Percentiles rank a stretch among this genome's conserved stretches.
phyloP scores from a whole-genome alignment of 305 asterid genomes.

The Fraxinus greggii region DNA sequence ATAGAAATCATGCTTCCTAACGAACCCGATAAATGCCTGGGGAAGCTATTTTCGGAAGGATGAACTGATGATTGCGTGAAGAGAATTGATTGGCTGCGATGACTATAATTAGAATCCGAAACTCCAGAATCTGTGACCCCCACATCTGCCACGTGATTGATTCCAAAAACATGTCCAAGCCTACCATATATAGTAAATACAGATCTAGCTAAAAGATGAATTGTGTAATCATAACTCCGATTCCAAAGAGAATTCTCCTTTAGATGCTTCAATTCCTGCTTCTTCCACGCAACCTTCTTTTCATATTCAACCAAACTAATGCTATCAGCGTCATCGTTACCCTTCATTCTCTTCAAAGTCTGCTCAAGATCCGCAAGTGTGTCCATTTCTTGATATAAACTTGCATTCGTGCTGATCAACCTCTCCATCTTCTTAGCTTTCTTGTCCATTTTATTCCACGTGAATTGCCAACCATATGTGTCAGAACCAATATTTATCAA shows the following conservation, averaged over 20 bases:
- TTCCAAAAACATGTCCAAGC: slow-evolving; percentile 75
- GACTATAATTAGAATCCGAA: slow-evolving; percentile 40
- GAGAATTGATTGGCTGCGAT: slow-evolving; percentile 58
- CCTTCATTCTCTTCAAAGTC: slow-evolving; percentile 67
- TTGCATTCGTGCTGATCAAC: slow-evolving; percentile 43
- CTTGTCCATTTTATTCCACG: slow-evolving; percentile 69
- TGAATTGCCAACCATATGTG: slow-evolving; percentile 63
- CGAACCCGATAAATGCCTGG: slow-evolving; percentile 50
- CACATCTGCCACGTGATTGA: slow-evolving; percentile 37
- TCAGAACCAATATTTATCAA: slow-evolving; percentile 48
- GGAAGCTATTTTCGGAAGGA: slow-evolving; percentile 59
- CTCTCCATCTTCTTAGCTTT: slow-evolving; percentile 75
- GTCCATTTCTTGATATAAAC: slow-evolving; percentile 78
- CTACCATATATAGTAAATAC: slow-evolving; percentile 61
- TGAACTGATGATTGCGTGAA: slow-evolving; percentile 73
- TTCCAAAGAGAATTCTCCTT: slow-evolving; percentile 70
- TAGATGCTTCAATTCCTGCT: slow-evolving; percentile 69
- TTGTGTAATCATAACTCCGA: slow-evolving; percentile 64
- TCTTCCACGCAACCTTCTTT: slow-evolving; percentile 67
- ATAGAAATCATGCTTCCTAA: slow-evolving; percentile 36
- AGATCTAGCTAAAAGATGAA: slow-evolving; percentile 70
- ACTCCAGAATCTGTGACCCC: slow-evolving; percentile 45
- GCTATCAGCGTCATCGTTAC: slow-evolving; percentile 48
- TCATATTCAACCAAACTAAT: slow-evolving; percentile 69
- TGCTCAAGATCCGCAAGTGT: slow-evolving; percentile 73